Evolutionary conservation across 2,329 filamentous ascomycete genomes (phyloP).

Genomic region (Albophoma yamanashiensis): DNA sequence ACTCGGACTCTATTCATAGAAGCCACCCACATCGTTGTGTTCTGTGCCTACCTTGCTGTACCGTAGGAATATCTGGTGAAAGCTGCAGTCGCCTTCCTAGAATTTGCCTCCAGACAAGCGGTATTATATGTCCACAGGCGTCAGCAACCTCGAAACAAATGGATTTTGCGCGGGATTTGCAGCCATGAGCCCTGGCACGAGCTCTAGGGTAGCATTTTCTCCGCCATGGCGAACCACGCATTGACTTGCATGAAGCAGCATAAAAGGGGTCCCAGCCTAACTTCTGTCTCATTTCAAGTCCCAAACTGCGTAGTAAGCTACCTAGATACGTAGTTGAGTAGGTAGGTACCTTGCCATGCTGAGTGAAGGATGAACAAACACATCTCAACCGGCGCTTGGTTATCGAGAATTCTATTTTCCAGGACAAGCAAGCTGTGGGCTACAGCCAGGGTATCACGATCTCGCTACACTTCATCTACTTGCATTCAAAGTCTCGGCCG

Average conservation of each 20-base stretch:
- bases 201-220: neutral
- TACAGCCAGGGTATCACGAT: slow-evolving; percentile 1
- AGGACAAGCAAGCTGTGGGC: neutral
- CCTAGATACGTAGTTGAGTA: too few relatives aligned
- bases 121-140: too few relatives aligned
- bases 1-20: neutral
- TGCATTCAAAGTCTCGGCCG: neutral
- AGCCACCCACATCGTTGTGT: neutral
- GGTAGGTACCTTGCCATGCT: too few relatives aligned
- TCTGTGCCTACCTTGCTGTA: too few relatives aligned
- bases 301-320: too few relatives aligned
- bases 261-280: neutral
- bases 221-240: neutral
- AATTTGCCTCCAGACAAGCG: too few relatives aligned
- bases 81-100: too few relatives aligned
- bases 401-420: neutral
- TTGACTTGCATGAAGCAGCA: neutral
- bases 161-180: neutral
- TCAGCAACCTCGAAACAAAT: neutral
- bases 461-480: neutral
- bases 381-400: neutral
- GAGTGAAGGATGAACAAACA: neutral
- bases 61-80: too few relatives aligned
- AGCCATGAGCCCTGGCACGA: neutral
- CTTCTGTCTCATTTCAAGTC: neutral